These are phyloP conservation scores for Secale cereale DNA, from an alignment of 176 grass and related monocot species.

Conservation along the genomic window DNA sequence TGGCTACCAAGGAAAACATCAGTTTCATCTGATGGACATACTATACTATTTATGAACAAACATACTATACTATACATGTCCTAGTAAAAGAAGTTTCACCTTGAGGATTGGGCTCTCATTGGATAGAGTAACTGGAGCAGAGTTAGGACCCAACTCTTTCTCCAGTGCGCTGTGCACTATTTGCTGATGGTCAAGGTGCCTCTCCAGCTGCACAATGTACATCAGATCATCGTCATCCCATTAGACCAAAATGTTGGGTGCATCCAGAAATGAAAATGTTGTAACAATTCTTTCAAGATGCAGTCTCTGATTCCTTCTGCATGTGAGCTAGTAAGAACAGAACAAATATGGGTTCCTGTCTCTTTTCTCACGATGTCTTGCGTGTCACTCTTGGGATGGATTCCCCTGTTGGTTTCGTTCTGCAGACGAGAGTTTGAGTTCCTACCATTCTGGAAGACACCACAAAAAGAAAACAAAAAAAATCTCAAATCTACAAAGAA, in stretches of 20 bases:
- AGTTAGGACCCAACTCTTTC: conserved; percentile 65
- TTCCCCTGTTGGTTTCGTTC: conserved; percentile 31
- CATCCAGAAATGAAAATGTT: background rate
- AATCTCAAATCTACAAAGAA: conserved; percentile 11
- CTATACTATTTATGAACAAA: too few species aligned
- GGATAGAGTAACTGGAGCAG: conserved; percentile 33
- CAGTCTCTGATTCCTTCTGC: background rate
- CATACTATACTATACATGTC: too few species aligned
- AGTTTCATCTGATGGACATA: background rate
- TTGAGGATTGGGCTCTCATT: conserved; percentile 57
- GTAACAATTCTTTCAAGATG: background rate
- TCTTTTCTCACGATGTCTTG: conserved; percentile 66
- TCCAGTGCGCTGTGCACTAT: conserved; percentile 62
- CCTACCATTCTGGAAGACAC: conserved; percentile 40
- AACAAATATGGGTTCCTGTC: conserved; percentile 38
- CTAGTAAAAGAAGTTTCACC: conserved; percentile 20
- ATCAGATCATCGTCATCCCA: background rate
- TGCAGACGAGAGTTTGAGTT: conserved; percentile 34
- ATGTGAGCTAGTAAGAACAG: background rate
- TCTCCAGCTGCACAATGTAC: conserved; percentile 81
- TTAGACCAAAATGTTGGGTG: background rate
- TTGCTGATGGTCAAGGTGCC: conserved; percentile 72
- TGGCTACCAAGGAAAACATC: conserved; percentile 23
- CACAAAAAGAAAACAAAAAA: background rate
- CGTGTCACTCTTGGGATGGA: conserved; percentile 29